phyloP scores from a whole-genome alignment of 495 filamentous ascomycete species.

The Trichoderma erinaceum region DNA sequence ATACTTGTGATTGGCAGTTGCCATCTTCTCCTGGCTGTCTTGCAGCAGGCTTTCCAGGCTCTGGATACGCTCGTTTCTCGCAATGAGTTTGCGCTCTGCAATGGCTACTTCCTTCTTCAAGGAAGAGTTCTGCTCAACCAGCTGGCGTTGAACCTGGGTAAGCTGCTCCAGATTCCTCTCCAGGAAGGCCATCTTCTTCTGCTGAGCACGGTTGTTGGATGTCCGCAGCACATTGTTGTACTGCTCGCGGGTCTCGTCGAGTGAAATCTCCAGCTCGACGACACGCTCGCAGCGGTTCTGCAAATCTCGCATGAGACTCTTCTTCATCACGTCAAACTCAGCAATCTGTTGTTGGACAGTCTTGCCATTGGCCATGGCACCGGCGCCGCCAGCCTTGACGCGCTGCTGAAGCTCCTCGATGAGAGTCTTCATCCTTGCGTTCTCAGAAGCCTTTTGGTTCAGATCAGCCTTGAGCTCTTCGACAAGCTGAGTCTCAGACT shows the following conservation, averaged over 20 bases:
- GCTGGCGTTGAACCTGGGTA: conserved; percentile 91
- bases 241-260: conserved; percentile 95
- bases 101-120: conserved; percentile 99
- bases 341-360: conserved; percentile 96
- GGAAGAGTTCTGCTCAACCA: conserved; percentile 93
- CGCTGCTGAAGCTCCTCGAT: conserved; percentile 72
- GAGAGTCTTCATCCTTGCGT: conserved; percentile 63
- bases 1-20: conserved; percentile 90
- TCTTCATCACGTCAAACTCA: conserved; percentile 99
- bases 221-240: conserved; percentile 96
- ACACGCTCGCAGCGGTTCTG: conserved; percentile 98
- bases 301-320: conserved; percentile 95
- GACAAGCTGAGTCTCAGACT: conserved; percentile 59
- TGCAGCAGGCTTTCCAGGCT: conserved; percentile 86
- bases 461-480: conserved; percentile 71
- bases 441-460: conserved; percentile 64
- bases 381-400: conserved; percentile 54
- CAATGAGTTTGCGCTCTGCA: conserved; percentile 93
- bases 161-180: conserved; percentile 97
- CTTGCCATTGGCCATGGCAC: conserved; percentile 66
- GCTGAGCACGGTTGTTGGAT: conserved; percentile 94
- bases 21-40: conserved; percentile 96
- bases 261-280: conserved; percentile 92
- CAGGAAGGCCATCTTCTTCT: conserved; percentile 99
- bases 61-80: conserved; percentile 91